Base-by-base conservation (phyloP, 2,329 filamentous ascomycete genomes). In the Grosmannia serpens region DNA sequence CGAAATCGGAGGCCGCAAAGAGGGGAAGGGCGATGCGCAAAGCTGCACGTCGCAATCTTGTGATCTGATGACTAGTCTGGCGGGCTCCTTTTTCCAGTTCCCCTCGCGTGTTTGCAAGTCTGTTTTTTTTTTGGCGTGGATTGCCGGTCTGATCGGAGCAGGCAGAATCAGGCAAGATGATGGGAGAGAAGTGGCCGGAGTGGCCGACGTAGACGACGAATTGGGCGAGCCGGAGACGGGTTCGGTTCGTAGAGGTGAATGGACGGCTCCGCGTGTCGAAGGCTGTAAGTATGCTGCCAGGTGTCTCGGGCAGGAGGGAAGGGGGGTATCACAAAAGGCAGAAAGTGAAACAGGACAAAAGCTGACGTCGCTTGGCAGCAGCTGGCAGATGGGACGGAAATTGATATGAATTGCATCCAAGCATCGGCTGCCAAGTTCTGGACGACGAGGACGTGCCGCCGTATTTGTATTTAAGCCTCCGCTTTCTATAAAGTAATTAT, bases 401-500 rank as follows among this genome's bases (percentile, higher is more conserved):
- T n/a, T n/a, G 20, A n/a, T 46, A 49, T 11, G 4, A 49, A 13
- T 13, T 9, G 4, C 20, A 49, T 15, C 38, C 7, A 33, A 31
- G 20, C 1, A 9, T 44, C 38, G 8, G 24, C 8, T 35, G 9
- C 29, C 2, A 10, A 20, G n/a, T 27, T 10, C 13, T 11, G 52
- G 24, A 20, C 33, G 24, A 20, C 33, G 29, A 27, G 56, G 54
- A 49, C 26, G 17, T 33, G 55, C 38, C 57, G 27, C 9, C 17
- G 55, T 64, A 65, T 65, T 63, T 65, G 59, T 65, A 62, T 44
- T 4, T 44, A 15, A 13, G 17, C 59, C 57, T 47, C 46, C 44
- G n/a, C 56, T 65, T 67, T 65, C 58, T 60, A 67, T 69, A 61
- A 67, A 63, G 67, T 69, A 69, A 69, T 69, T 67, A 66, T 68